phyloP scores from a whole-genome alignment of 306 rosid species.

The Crataegus laevigata region DNA sequence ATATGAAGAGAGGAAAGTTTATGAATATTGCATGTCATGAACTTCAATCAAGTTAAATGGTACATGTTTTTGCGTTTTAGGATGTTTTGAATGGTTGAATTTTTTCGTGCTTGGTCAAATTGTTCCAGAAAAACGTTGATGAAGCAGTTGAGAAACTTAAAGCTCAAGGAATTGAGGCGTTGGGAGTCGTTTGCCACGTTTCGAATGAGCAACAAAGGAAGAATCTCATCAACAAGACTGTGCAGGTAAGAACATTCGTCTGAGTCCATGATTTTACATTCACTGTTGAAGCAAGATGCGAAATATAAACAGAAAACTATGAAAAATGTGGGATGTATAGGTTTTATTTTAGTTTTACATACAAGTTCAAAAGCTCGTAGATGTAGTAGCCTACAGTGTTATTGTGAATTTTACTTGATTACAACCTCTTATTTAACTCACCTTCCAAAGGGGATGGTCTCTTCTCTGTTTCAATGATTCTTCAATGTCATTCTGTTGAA shows the following conservation, averaged over 20 bases:
- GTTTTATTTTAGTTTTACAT: background rate
- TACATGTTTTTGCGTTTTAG: too few species aligned
- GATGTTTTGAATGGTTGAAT: background rate
- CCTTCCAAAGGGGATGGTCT: too few species aligned
- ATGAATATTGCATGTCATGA: background rate
- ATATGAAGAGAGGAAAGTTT: background rate
- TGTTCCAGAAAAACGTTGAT: constrained; percentile 71
- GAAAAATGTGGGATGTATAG: background rate
- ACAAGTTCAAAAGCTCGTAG: too few species aligned
- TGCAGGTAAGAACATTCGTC: constrained; percentile 40
- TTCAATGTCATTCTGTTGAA: background rate
- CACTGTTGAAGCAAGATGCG: background rate
- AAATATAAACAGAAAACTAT: background rate
- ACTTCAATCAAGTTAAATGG: background rate
- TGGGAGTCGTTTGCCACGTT: constrained; percentile 93
- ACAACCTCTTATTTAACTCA: too few species aligned
- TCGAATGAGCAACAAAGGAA: constrained; percentile 74
- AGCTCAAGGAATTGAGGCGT: constrained; percentile 62
- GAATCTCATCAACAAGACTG: constrained; percentile 57
- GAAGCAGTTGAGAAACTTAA: constrained; percentile 67
- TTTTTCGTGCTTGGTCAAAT: constrained; percentile 6
- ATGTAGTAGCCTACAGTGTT: too few species aligned
- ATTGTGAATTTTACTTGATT: too few species aligned
- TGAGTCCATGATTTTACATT: background rate
- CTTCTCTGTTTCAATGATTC: background rate